Percentiles rank a stretch among this genome's conserved stretches.
phyloP scores from a whole-genome alignment of 805 yeast species.

The Candida nitratophila region DNA sequence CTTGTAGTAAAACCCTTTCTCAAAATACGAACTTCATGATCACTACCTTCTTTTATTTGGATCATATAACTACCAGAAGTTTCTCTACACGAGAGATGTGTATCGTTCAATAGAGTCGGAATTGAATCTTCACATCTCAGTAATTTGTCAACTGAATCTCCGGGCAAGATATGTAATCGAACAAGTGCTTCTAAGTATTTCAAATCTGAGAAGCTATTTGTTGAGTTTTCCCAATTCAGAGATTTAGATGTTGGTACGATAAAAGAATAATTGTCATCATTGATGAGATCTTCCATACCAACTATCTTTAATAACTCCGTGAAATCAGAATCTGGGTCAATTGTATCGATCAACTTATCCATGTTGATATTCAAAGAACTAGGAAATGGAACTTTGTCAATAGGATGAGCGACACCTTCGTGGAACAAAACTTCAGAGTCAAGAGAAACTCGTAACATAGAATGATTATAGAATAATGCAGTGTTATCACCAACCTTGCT shows the following conservation, averaged over 20 bases:
- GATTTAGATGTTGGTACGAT: slow-evolving; percentile 64
- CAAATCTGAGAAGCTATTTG: slow-evolving; percentile 29
- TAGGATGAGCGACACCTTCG: slow-evolving; percentile 80
- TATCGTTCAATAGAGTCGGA: slow-evolving; percentile 35
- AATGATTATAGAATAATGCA: slow-evolving; percentile 24
- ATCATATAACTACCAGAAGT: slow-evolving; percentile 32
- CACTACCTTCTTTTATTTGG: slow-evolving; percentile 39
- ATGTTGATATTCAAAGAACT: slow-evolving; percentile 43
- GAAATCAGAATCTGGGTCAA: slow-evolving; percentile 38
- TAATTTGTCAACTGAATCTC: slow-evolving; percentile 38
- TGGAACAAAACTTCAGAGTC: slow-evolving; percentile 66
- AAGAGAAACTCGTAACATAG: slow-evolving; percentile 28
- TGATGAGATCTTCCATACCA: slow-evolving; percentile 36
- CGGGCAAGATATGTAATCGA: slow-evolving; percentile 63
- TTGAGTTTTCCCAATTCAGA: slow-evolving; percentile 43
- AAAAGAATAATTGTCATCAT: slow-evolving; percentile 46
- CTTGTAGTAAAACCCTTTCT: slow-evolving; percentile 53
- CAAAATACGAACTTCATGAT: slow-evolving; percentile 51
- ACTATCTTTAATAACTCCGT: slow-evolving; percentile 39
- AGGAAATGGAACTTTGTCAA: slow-evolving; percentile 53
- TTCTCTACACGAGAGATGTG: slow-evolving; percentile 37
- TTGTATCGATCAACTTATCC: slow-evolving; percentile 47
- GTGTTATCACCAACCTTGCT: neutral
- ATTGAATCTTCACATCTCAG: slow-evolving; percentile 40
- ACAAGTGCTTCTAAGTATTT: slow-evolving; percentile 43